These are phyloP conservation scores for Yamadazyma dushanensis DNA, from an alignment of 1,139 yeast genomes.

Conservation along the genomic window DNA sequence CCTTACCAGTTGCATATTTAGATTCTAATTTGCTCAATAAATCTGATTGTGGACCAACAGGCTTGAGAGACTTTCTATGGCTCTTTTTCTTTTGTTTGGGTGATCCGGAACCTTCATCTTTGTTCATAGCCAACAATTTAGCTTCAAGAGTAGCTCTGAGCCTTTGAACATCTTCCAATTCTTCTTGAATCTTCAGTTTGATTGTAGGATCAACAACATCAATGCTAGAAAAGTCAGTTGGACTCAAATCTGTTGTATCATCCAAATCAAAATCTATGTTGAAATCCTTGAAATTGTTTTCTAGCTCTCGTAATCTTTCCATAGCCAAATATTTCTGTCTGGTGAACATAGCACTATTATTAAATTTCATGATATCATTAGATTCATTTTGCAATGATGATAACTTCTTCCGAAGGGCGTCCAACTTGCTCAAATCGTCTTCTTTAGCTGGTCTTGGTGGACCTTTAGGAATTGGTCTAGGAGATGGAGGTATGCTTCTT, in stretches of 20 bases:
- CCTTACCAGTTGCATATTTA: conserved; percentile 52
- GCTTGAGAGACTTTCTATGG: conserved; percentile 10
- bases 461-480: conserved; percentile 19
- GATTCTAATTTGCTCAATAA: conserved; percentile 41
- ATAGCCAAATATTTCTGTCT: conserved; percentile 63
- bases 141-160: conserved; percentile 43
- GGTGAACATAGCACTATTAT: conserved; percentile 57
- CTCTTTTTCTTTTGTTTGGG: conserved; percentile 9
- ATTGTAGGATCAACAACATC: conserved; percentile 35
- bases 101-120: conserved; percentile 5
- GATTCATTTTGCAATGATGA: conserved; percentile 68
- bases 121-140: conserved; percentile 28
- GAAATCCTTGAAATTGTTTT: conserved; percentile 58
- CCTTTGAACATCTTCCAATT: conserved; percentile 47
- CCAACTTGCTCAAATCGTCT: conserved; percentile 48
- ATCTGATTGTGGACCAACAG: conserved; percentile 19
- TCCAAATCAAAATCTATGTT: conserved; percentile 51
- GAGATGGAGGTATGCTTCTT: conserved; percentile 7
- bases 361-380: conserved; percentile 69
- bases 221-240: conserved; percentile 7
- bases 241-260: conserved; percentile 15
- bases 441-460: conserved; percentile 38
- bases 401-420: conserved; percentile 56
- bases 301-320: conserved; percentile 66
- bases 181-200: conserved; percentile 38